Conservation (phyloP, 129 eudicot genomes). For the Oenanthe sinensis region DNA sequence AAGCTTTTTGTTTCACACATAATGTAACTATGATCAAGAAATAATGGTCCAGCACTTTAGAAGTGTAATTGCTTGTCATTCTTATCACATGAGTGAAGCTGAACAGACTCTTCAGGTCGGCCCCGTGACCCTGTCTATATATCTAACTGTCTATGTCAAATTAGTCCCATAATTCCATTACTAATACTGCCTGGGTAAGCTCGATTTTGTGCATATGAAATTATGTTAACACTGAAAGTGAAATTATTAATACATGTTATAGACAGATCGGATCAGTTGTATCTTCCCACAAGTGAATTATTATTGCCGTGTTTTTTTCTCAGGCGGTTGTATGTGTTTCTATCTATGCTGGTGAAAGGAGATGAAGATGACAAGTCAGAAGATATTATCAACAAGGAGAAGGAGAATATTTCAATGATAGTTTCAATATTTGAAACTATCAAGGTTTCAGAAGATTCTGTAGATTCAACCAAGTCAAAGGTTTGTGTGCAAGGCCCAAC, state of each 20-base stretch:
- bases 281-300: constrained; percentile 8
- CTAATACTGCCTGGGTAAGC: background rate
- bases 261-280: background rate
- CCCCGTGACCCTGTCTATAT: background rate
- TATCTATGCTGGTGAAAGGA: constrained; percentile 60
- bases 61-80: background rate
- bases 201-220: background rate
- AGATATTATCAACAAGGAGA: constrained; percentile 37
- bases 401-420: constrained; percentile 26
- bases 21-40: too few relatives aligned
- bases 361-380: constrained; percentile 59
- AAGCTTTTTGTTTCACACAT: too few relatives aligned
- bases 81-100: background rate
- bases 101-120: background rate
- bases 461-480: constrained; percentile 59
- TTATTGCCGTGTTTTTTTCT: background rate
- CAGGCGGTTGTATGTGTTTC: constrained; percentile 62
- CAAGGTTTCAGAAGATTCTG: constrained; percentile 62
- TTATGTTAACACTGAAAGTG: background rate
- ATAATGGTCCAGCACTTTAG: background rate
- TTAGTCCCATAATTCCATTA: background rate
- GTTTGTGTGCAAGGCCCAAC: constrained; percentile 21
- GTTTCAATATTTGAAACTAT: constrained; percentile 49
- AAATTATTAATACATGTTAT: background rate
- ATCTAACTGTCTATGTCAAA: background rate